Base-by-base conservation (phyloP, 805 yeast species). In the Ogataea henricii region DNA sequence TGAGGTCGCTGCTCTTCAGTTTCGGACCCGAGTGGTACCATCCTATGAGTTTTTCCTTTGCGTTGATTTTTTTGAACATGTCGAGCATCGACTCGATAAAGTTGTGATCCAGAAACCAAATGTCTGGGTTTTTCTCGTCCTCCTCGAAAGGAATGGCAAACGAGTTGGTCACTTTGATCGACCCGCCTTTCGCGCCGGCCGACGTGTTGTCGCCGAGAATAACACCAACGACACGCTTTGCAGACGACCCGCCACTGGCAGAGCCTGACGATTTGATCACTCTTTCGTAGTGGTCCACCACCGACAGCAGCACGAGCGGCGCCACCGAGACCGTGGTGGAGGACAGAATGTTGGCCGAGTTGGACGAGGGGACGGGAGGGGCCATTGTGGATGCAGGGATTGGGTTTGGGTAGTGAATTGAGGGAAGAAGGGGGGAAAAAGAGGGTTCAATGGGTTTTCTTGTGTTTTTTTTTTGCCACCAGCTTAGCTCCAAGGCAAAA, bases 1-100 rank as follows among this genome's bases (percentile, higher is more conserved):
- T 88, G 54, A 94, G 74, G 65, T 94, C 99, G 13, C 95, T 85
- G 1, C 91, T 79, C 59, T 82, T 83, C 55, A 95, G 78, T 66
- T 90, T 90, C 16, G 98, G 97, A 4, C 99, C 99, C 7, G 96
- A 85, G 68, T 94, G 99, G 66, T 94, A 94, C 99, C 99, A 94
- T n/a, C 99, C 99, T 64, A 94, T 83, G 40, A 94, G 76, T 65
- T 83, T 88, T 68, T 94, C 99, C 70, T 89, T 91, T 16, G 99
- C 99, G 71, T 91, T 95, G 66, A 94, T 91, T 68, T 95, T 94
- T 66, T 88, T 89, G 72, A 90, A 92, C 99, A 94, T 94, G 57
- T 90, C 97, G 55, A 90, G 85, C 99, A 94, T 94, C 46, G 87
- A 81, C 64, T 92, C 98, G 50, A 94, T 89, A 67, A 85, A 94